Evolutionary conservation across 495 filamentous ascomycete species (phyloP).

Genomic region (Penicillium atrosanguineum): DNA sequence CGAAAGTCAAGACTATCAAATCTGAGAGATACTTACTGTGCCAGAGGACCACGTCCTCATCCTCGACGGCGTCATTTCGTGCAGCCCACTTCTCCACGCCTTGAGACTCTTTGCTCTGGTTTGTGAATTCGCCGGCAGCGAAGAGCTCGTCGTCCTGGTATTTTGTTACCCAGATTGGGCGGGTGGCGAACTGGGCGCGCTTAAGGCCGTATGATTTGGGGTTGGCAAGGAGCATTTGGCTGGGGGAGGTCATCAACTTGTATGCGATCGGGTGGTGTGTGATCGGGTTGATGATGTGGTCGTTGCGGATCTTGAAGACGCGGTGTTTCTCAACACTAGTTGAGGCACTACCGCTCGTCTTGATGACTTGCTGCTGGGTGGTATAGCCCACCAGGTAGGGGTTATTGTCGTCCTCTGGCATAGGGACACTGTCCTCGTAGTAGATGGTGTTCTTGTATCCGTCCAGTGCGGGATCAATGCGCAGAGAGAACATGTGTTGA

Average conservation of each 20-base stretch:
- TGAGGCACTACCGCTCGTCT: conserved; percentile 60
- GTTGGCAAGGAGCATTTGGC: conserved; percentile 77
- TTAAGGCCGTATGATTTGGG: conserved; percentile 65
- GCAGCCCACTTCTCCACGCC: conserved; percentile 43
- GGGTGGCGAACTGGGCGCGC: conserved; percentile 79
- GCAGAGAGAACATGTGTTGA: conserved; percentile 89
- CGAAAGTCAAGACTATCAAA: background rate
- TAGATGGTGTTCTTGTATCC: conserved; percentile 69
- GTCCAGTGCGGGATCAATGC: conserved; percentile 79
- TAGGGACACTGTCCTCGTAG: conserved; percentile 69
- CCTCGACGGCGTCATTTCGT: conserved; percentile 47
- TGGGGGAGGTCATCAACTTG: conserved; percentile 68
- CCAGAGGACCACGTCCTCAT: conserved; percentile 44
- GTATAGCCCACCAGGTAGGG: conserved; percentile 77
- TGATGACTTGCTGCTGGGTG: conserved; percentile 58
- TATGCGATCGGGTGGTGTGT: conserved; percentile 78
- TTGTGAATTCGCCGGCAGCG: conserved; percentile 82
- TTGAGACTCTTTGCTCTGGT: conserved; percentile 67
- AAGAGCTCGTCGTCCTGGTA: conserved; percentile 80
- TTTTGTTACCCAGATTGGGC: conserved; percentile 77
- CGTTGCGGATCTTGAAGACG: conserved; percentile 80
- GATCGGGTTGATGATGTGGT: conserved; percentile 62
- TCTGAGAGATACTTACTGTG: conserved; percentile 33
- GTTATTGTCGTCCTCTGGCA: conserved; percentile 70
- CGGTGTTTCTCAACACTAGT: conserved; percentile 63